phyloP scores from a whole-genome alignment of 192 early-diverging fungal species.

The Podila clonocystis region DNA sequence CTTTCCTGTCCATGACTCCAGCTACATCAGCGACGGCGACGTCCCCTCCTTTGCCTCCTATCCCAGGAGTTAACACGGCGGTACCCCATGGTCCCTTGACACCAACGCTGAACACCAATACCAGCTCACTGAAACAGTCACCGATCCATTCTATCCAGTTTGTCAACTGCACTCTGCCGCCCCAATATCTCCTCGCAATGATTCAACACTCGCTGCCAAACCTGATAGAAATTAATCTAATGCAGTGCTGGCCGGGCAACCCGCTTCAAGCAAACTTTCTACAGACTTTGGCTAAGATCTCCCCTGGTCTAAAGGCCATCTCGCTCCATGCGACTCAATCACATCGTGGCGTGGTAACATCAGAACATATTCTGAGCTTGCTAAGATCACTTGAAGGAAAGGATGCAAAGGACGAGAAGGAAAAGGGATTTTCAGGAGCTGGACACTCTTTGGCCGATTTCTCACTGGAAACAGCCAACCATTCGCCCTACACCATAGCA shows the following conservation, averaged over 20 bases:
- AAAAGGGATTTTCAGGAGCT: not conserved
- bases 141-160: slow-evolving; percentile 30
- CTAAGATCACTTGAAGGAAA: slow-evolving; percentile 15
- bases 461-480: slow-evolving; percentile 17
- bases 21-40: not conserved
- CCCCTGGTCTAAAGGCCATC: slow-evolving; percentile 20
- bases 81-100: not conserved
- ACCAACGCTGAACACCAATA: not conserved
- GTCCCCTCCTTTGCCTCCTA: slow-evolving; percentile 6
- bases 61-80: slow-evolving; percentile 3
- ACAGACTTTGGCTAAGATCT: slow-evolving; percentile 14
- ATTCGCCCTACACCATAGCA: slow-evolving; percentile 5
- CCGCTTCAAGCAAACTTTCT: slow-evolving; percentile 16
- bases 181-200: slow-evolving; percentile 43
- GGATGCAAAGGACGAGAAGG: not conserved
- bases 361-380: slow-evolving; percentile 8
- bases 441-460: slow-evolving; percentile 14
- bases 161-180: slow-evolving; percentile 33
- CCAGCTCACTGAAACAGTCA: slow-evolving; percentile 10
- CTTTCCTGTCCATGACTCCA: not conserved
- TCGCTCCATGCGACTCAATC: slow-evolving; percentile 32
- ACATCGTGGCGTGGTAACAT: slow-evolving; percentile 22
- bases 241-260: slow-evolving; percentile 37
- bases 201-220: slow-evolving; percentile 37
- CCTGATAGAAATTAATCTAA: slow-evolving; percentile 14